Conservation (phyloP, 352 stramenopile genomes). For the Pythium aphanidermatum region DNA sequence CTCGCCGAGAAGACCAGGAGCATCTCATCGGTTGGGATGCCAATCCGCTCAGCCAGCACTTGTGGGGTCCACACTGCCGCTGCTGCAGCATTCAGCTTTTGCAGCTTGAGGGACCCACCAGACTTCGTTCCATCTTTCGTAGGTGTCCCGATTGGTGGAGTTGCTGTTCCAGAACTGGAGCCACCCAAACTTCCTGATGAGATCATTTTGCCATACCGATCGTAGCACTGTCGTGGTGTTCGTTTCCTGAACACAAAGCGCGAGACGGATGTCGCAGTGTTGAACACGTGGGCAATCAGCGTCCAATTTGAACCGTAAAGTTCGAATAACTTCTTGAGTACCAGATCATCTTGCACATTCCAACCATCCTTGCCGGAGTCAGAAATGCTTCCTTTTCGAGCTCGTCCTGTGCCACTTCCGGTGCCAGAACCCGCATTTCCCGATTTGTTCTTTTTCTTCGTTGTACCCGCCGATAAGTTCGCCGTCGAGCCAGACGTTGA, state of each 20-base stretch:
- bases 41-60: slow-evolving; percentile 55
- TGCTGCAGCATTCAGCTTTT: slow-evolving; percentile 28
- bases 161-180: neutral
- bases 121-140: slow-evolving; percentile 36
- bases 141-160: slow-evolving; percentile 5
- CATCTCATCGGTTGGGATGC: slow-evolving; percentile 43
- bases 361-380: slow-evolving; percentile 47
- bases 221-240: slow-evolving; percentile 79
- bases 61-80: slow-evolving; percentile 34
- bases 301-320: slow-evolving; percentile 86
- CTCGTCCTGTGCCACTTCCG: slow-evolving; percentile 12
- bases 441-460: slow-evolving; percentile 62
- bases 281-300: slow-evolving; percentile 81
- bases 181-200: slow-evolving; percentile 32
- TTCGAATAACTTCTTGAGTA: slow-evolving; percentile 82
- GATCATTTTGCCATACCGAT: slow-evolving; percentile 83
- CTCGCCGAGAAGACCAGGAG: slow-evolving; percentile 45
- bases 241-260: slow-evolving; percentile 70
- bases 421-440: slow-evolving; percentile 15
- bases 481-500: slow-evolving; percentile 4
- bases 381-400: slow-evolving; percentile 59
- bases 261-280: slow-evolving; percentile 62
- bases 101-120: slow-evolving; percentile 27
- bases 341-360: slow-evolving; percentile 65
- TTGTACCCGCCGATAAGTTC: slow-evolving; percentile 13